Percentiles rank a stretch among this genome's conserved stretches.
phyloP scores from a whole-genome alignment of 2,329 filamentous ascomycete species.

The Metarhizium robertsii region DNA sequence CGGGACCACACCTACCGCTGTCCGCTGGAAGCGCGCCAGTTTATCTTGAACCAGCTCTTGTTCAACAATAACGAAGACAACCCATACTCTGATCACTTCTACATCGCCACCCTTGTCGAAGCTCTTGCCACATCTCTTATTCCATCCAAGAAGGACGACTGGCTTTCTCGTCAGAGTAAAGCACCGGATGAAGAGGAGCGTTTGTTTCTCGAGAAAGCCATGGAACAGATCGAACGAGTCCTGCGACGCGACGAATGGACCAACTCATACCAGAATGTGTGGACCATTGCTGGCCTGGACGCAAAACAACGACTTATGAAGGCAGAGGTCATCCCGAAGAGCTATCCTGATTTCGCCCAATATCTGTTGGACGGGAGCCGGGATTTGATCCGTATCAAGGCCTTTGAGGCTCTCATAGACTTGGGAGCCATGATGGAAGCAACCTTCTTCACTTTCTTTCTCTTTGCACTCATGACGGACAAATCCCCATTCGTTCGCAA shows the following conservation, averaged over 20 bases:
- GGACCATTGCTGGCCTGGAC: conserved; percentile 52
- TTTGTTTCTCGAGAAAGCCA: conserved; percentile 40
- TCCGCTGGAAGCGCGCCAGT: conserved; percentile 68
- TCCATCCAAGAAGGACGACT: conserved; percentile 35
- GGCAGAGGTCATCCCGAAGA: conserved; percentile 46
- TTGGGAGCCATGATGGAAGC: conserved; percentile 50
- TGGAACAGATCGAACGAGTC: conserved; percentile 58
- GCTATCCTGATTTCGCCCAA: conserved; percentile 48
- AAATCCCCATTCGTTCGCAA: conserved; percentile 54
- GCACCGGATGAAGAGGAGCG: conserved; percentile 35
- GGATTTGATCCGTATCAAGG: conserved; percentile 56
- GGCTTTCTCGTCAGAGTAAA: conserved; percentile 34
- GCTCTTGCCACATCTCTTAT: conserved; percentile 51
- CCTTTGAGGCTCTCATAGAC: conserved; percentile 54
- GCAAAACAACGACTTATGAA: conserved; percentile 57
- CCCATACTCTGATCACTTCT: conserved; percentile 78
- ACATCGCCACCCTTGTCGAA: conserved; percentile 70
- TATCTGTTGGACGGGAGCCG: conserved; percentile 56
- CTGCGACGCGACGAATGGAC: conserved; percentile 61
- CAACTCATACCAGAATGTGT: conserved; percentile 57
- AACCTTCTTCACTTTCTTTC: conserved; percentile 44
- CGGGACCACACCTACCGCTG: conserved; percentile 66
- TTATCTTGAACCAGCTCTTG: conserved; percentile 79
- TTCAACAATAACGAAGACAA: conserved; percentile 96
- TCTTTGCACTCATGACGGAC: conserved; percentile 51